Evolutionary conservation across 495 filamentous ascomycete species (phyloP).

Genomic region (Penicillium goetzii): DNA sequence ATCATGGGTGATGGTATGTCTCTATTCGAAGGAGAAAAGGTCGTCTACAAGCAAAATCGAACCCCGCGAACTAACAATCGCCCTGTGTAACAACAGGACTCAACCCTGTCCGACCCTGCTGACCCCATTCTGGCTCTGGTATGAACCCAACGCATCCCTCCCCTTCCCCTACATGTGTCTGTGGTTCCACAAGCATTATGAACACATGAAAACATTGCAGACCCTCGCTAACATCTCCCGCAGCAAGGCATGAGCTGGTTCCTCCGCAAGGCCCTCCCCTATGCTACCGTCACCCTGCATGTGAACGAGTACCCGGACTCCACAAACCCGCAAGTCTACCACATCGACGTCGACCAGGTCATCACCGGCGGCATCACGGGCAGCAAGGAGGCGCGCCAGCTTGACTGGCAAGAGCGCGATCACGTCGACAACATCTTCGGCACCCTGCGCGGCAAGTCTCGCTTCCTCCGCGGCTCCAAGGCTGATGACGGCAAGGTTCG

Average conservation of each 20-base stretch:
- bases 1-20: slow-evolving; percentile 75
- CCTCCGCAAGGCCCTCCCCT: slow-evolving; percentile 72
- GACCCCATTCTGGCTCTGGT: slow-evolving; percentile 74
- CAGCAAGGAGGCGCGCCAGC: slow-evolving; percentile 68
- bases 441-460: slow-evolving; percentile 61
- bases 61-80: not conserved
- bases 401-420: slow-evolving; percentile 71
- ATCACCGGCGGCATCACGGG: slow-evolving; percentile 75
- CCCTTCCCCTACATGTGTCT: not conserved
- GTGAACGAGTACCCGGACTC: slow-evolving; percentile 64
- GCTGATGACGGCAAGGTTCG: slow-evolving; percentile 40
- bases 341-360: slow-evolving; percentile 82
- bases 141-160: slow-evolving; percentile 23
- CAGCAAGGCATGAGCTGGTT: slow-evolving; percentile 84
- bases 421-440: slow-evolving; percentile 87
- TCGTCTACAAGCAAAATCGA: not conserved
- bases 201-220: not conserved
- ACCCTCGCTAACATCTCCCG: slow-evolving; percentile 20
- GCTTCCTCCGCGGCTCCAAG: slow-evolving; percentile 52
- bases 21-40: not conserved
- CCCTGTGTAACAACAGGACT: slow-evolving; percentile 63
- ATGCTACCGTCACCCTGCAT: slow-evolving; percentile 73
- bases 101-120: slow-evolving; percentile 70
- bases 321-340: slow-evolving; percentile 49
- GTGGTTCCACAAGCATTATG: not conserved